Evolutionary conservation across 352 stramenopile species (phyloP), one percentile per base, ranked within the genome.

Genomic region (Phytophthora colocasiae): DNA sequence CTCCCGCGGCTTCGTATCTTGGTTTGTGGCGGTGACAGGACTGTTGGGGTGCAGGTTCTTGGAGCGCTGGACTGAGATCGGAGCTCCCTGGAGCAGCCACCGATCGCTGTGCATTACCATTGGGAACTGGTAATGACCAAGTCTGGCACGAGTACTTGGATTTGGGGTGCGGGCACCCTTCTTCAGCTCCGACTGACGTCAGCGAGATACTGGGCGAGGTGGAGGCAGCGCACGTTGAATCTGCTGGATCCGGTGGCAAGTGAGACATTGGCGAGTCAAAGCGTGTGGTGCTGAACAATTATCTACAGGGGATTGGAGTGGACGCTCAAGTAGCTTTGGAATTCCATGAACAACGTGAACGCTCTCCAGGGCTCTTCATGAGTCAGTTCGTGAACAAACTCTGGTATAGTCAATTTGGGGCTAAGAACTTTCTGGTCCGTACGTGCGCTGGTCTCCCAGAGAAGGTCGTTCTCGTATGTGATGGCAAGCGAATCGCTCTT

Each of bases 61-160:
- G 76, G 84, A 12, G 78, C 85, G 2, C 65, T 96, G 11, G 89
- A 95, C 48, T n/a, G 83, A 93, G 64, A 75, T 93, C 26, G 71
- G 74, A 3, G 66, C 69, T 14, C n/a, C 61, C 54, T 63, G 75
- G 87, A 7, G n/a, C 85, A 93, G 65, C 97, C 96, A 10, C 93
- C 97, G 1, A 97, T 99, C 43, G 97, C 93, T 19, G 92, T 99
- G 58, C n/a, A n/a, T 73, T 99, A 22, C 97, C 97, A 3, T 73
- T 99, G 9, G 96, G 96, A 17, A 99, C 97, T 12, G 97, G 97
- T 29, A 99, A 99, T 65, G 97, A 99, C n/a, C n/a, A n/a, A n/a
- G n/a, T 63, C 67, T 99, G 29, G 95, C 95, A 17, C 83, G 92
- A 17, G 81, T 97, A 8, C 71, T 98, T 12, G 92, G 97, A n/a